Base-by-base conservation (phyloP, 306 rosid species). In the Dryas alaskensis region DNA sequence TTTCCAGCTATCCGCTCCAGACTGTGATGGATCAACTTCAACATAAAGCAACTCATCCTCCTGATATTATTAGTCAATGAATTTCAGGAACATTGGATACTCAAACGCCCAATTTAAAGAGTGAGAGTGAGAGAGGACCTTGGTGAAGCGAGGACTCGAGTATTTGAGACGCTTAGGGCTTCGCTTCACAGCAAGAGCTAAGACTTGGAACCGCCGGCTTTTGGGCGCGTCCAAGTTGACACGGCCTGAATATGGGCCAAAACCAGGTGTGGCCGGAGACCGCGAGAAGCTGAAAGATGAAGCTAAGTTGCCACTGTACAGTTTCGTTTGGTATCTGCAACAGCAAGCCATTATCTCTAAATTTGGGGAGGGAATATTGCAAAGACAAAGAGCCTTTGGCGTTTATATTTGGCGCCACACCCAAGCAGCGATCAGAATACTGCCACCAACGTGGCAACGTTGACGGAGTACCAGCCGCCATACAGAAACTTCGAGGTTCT, bases 111-210 rank as follows among this genome's bases (percentile, higher is more conserved):
- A 77, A 39, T 16, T 69, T 19, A 39, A 44, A 51, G 39, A 47
- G 53, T 13, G 43, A 6, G 31, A 54, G 70, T 17, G 27, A 58
- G 47, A 0, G 7, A 59, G 14, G 70, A 93, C 98, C 97, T 91
- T 91, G 76, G 84, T 80, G 82, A 93, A 91, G 79, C 94, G 92
- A 76, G 92, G 90, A 77, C 81, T 69, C 0, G 84, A 75, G 80
- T 93, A 93, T 44, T 93, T 93, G 86, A 93, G 97, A 73, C 97
- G 98, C 89, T 93, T 93, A 57, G 98, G 98, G 80, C 93, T 91
- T 54, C 98, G 91, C 85, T 93, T 91, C 11, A 69, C 46, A 14
- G 81, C 84, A 88, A 89, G 84, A 55, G 92, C 80, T 45, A 86
- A 40, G 9, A 81, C 65, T 16, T 22, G 71, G 55, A 80, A 77